A percentile compares a stretch with the other conserved stretches of the same genome.
These are phyloP conservation scores for Dimocarpus longan DNA, from an alignment of 345 rosid genomes.

Conservation along the genomic window DNA sequence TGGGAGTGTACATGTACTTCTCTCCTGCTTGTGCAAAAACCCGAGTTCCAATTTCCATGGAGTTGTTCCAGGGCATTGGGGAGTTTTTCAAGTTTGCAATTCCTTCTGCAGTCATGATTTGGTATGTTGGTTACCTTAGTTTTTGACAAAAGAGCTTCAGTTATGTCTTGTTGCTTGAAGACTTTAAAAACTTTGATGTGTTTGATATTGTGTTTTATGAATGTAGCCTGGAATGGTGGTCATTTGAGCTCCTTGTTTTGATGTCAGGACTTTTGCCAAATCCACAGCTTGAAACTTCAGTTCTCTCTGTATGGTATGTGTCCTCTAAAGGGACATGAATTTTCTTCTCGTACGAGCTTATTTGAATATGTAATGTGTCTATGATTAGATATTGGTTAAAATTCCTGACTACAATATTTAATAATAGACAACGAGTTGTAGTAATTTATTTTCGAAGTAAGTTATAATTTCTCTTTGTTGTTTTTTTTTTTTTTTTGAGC, in stretches of 20 bases:
- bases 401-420: no score
- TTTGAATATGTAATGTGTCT: neutral
- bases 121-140: no score
- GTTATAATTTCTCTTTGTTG: neutral
- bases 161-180: no score
- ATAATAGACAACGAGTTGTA: no score
- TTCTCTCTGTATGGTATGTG: constrained; percentile 80
- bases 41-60: no score
- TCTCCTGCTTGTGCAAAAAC: no score
- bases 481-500: constrained; percentile 23
- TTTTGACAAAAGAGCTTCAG: neutral
- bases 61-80: no score
- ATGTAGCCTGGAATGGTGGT: constrained; percentile 96
- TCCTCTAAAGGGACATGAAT: neutral
- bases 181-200: neutral
- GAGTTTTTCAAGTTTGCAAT: no score
- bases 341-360: neutral
- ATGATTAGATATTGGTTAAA: no score
- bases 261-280: constrained; percentile 84
- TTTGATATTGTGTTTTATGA: neutral
- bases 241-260: constrained; percentile 78
- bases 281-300: constrained; percentile 88
- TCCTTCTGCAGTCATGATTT: no score
- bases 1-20: no score
- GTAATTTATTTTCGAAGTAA: neutral